Conservation (phyloP, 2,329 filamentous ascomycete genomes). For the Pseudophaeomoniella oleicola region DNA sequence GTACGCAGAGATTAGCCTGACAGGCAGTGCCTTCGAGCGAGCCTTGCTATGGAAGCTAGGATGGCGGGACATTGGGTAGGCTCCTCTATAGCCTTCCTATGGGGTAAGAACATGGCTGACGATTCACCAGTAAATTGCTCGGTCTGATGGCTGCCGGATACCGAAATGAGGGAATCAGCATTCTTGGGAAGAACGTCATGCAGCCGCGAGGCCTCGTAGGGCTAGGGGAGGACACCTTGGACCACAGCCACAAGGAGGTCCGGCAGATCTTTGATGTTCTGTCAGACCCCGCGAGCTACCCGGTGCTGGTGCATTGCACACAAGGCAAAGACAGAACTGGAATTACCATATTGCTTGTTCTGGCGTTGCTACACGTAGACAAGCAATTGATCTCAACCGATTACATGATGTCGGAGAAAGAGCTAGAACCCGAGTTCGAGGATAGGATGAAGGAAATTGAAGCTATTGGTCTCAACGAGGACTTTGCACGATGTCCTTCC, state of each 20-base stretch:
- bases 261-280: slow-evolving; percentile 55
- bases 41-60: slow-evolving; percentile 53
- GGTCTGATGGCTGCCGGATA: slow-evolving; percentile 51
- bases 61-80: slow-evolving; percentile 44
- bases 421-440: slow-evolving; percentile 47
- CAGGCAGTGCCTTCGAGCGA: slow-evolving; percentile 55
- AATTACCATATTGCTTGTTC: slow-evolving; percentile 50
- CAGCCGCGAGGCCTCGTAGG: slow-evolving; percentile 55
- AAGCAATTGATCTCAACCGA: slow-evolving; percentile 49
- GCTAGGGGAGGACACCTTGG: slow-evolving; percentile 54
- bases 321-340: slow-evolving; percentile 82
- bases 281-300: slow-evolving; percentile 36
- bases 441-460: slow-evolving; percentile 53
- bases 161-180: slow-evolving; percentile 51
- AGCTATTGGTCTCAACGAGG: slow-evolving; percentile 56
- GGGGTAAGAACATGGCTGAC: too few relatives aligned
- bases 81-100: too few relatives aligned
- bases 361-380: slow-evolving; percentile 44
- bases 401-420: slow-evolving; percentile 51
- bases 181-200: slow-evolving; percentile 60
- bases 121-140: slow-evolving; percentile 37
- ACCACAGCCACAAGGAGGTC: slow-evolving; percentile 51
- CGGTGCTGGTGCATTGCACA: slow-evolving; percentile 66
- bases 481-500: slow-evolving; percentile 52
- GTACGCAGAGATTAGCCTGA: slow-evolving; percentile 58